Evolutionary conservation across 2,329 filamentous ascomycete genomes (phyloP), one percentile per base, ranked within the genome.

Genomic region (Aspergillus fumigatiaffinis): DNA sequence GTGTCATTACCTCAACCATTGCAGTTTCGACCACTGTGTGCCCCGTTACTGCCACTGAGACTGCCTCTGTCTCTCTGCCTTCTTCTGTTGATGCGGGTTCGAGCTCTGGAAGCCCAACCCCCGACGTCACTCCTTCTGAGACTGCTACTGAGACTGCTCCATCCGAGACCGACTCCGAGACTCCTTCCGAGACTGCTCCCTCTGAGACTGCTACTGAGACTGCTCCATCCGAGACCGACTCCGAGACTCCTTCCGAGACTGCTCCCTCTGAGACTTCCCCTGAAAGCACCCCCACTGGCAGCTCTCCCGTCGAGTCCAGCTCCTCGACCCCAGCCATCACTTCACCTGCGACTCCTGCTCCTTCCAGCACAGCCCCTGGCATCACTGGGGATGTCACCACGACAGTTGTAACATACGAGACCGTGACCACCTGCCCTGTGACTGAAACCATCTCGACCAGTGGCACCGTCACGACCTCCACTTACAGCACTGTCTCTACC

Each of bases 1-100:
- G 74, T 0, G 68, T 84, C 29, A 74, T 82, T 54, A 84, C 82
- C 2, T 77, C 82, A 57, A 84, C 81, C 6, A 69, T 87, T 58
- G 73, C 84, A 50, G 66, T 85, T 51, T 82, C 80, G 52, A 87
- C 85, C 61, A 87, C 84, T 44, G 70, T 86, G 68, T 86, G 83
- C 79, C 84, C 77, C 38, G 71, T 75, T 32, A 75, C 73, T 8
- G 63, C 77, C 60, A 72, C 63, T 25, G 55, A 64, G 17, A 68
- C 66, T 29, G 51, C 54, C 12, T 52, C 58, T 21, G 44, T 38
- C 32, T 38, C 32, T 38, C 32, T 38, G 32, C 32, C 23, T 38
- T 41, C 42, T 20, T 35, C 50, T 38, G 49, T 58, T n/a, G 32
- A 44, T 51, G 51, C 42, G 42, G 53, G 14, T 12, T 12, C 50